Evolutionary conservation across 805 yeast species (phyloP).

Genomic region (Zygosaccharomyces gambellarensis): DNA sequence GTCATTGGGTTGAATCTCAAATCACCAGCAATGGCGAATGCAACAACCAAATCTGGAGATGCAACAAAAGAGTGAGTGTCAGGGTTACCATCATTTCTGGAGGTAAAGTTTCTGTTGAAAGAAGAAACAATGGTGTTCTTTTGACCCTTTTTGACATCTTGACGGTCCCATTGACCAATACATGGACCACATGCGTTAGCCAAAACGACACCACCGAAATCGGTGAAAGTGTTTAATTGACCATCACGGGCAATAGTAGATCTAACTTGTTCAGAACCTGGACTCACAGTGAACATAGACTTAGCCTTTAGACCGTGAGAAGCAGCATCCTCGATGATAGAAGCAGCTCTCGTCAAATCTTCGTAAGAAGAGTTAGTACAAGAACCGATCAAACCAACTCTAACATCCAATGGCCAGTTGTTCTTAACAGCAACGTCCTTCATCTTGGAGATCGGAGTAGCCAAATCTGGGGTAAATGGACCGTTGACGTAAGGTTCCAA

Average conservation of each 20-base stretch:
- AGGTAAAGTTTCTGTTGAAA: constrained; percentile 96
- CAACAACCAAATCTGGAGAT: constrained; percentile 94
- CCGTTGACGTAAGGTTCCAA: constrained; percentile 97
- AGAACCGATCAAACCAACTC: constrained; percentile 95
- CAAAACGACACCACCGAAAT: constrained; percentile 88
- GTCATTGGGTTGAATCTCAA: constrained; percentile 94
- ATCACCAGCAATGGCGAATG: constrained; percentile 93
- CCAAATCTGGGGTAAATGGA: constrained; percentile 97
- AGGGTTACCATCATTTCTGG: constrained; percentile 98
- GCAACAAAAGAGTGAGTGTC: constrained; percentile 95
- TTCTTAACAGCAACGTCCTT: constrained; percentile 77
- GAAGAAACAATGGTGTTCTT: constrained; percentile 96
- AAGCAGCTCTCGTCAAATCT: constrained; percentile 96
- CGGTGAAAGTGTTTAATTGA: constrained; percentile 77
- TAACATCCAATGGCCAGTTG: constrained; percentile 89
- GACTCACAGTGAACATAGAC: constrained; percentile 88
- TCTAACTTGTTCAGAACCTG: constrained; percentile 98
- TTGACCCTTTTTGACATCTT: constrained; percentile 85
- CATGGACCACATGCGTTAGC: constrained; percentile 99
- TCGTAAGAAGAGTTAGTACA: constrained; percentile 98
- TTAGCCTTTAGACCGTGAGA: constrained; percentile 86
- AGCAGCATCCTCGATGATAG: constrained; percentile 87
- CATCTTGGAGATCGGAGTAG: constrained; percentile 88
- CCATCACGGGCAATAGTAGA: constrained; percentile 98
- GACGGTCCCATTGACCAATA: constrained; percentile 99